Conservation (phyloP, 495 filamentous ascomycete genomes). For the Tuber umbilicatum region DNA sequence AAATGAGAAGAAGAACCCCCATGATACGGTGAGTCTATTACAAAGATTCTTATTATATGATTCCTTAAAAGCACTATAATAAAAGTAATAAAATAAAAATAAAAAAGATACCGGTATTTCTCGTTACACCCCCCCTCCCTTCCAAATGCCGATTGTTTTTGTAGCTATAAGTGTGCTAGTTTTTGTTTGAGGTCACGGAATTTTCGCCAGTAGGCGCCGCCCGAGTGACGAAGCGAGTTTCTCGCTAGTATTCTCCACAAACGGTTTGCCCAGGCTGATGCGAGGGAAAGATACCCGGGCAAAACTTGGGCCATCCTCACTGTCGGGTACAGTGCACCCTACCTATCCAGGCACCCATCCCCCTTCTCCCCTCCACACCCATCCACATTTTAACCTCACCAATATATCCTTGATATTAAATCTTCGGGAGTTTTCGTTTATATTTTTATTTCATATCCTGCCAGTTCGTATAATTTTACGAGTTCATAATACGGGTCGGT, state of each 20-base stretch:
- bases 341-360: slow-evolving; percentile 25
- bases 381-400: slow-evolving; percentile 6
- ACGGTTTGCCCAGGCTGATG: slow-evolving; percentile 35
- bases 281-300: slow-evolving; percentile 39
- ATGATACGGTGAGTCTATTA: background rate
- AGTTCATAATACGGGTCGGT: background rate
- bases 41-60: background rate
- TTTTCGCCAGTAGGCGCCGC: background rate
- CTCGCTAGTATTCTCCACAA: slow-evolving; percentile 40
- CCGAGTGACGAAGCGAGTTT: slow-evolving; percentile 23
- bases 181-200: slow-evolving; percentile 18
- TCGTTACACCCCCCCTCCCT: background rate
- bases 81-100: background rate
- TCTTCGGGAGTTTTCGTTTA: background rate
- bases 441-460: background rate
- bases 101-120: background rate
- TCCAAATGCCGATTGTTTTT: background rate
- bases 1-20: background rate
- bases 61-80: background rate
- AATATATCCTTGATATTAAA: background rate
- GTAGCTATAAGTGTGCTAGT: background rate
- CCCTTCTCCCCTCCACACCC: slow-evolving; percentile 25
- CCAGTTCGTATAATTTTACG: background rate
- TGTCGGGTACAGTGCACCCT: slow-evolving; percentile 32
- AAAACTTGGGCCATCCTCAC: slow-evolving; percentile 36